phyloP scores from a whole-genome alignment of 371 early-diverging fungal species.

The Phascolomyces articulosus region DNA sequence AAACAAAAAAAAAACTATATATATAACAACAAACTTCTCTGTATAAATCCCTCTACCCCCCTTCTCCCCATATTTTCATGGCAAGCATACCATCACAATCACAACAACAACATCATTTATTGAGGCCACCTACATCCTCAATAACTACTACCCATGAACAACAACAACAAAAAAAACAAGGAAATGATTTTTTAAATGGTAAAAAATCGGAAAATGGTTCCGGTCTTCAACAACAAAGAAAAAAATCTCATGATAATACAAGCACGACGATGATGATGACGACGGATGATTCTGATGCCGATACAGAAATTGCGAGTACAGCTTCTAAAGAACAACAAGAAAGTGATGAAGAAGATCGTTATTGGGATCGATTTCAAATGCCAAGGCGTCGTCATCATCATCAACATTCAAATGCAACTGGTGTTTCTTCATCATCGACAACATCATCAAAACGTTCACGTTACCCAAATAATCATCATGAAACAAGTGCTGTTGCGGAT shows the following conservation, averaged over 20 bases:
- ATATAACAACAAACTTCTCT: no score
- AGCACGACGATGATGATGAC: neutral
- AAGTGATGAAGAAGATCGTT: conserved; percentile 22
- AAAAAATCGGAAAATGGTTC: neutral
- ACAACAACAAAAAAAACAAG: neutral
- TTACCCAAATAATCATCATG: conserved; percentile 13
- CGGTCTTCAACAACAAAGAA: neutral
- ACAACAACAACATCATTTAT: neutral
- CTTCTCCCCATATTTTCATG: no score
- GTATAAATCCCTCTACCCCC: no score
- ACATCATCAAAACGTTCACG: conserved; percentile 3
- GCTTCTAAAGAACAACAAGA: conserved; percentile 16
- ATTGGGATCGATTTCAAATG: conserved; percentile 11
- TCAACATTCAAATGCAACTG: neutral
- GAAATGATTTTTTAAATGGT: neutral
- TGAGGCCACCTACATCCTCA: conserved; percentile 3
- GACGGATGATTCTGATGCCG: conserved; percentile 16
- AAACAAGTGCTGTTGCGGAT: conserved; percentile 10
- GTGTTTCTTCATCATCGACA: neutral
- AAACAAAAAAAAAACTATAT: no score
- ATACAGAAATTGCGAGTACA: conserved; percentile 12
- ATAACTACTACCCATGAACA: neutral
- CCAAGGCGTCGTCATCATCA: conserved; percentile 19
- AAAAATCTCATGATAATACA: neutral
- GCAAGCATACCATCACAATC: conserved; percentile 2